A percentile compares a stretch with the other conserved stretches of the same genome.
Conservation (phyloP, 2,329 filamentous ascomycete genomes). For the Orbilia oligospora region DNA sequence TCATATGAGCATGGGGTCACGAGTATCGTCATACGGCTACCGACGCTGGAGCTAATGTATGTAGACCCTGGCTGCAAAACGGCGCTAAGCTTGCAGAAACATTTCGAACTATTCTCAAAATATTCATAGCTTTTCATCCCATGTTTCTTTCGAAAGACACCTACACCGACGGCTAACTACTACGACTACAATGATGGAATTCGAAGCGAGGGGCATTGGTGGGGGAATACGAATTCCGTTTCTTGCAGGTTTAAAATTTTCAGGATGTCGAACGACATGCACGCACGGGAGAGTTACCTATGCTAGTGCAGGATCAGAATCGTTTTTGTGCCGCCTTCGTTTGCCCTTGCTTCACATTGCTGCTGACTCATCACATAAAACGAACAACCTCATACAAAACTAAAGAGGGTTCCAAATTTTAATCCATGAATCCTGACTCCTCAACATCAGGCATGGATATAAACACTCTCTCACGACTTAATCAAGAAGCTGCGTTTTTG, state of each 20-base stretch:
- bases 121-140: slow-evolving; percentile 42
- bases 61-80: slow-evolving; percentile 46
- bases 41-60: slow-evolving; percentile 9
- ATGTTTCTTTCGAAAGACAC: slow-evolving; percentile 39
- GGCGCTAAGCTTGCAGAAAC: slow-evolving; percentile 44
- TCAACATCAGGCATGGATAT: background rate
- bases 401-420: slow-evolving; percentile 3
- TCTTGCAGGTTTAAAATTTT: slow-evolving; percentile 20
- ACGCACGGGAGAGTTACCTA: slow-evolving; percentile 2
- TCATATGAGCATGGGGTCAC: slow-evolving; percentile 58
- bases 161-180: background rate
- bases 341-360: background rate
- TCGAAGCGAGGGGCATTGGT: slow-evolving; percentile 5
- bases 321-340: slow-evolving; percentile 21
- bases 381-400: slow-evolving; percentile 10
- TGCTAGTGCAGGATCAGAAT: slow-evolving; percentile 29
- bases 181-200: background rate
- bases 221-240: background rate
- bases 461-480: slow-evolving; percentile 17
- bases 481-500: slow-evolving; percentile 32
- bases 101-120: slow-evolving; percentile 14
- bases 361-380: slow-evolving; percentile 37
- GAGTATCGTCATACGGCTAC: slow-evolving; percentile 51
- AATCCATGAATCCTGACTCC: slow-evolving; percentile 23
- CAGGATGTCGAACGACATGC: slow-evolving; percentile 23